Conservation (phyloP, 345 rosid genomes). For the Rhizophora apiculata region DNA sequence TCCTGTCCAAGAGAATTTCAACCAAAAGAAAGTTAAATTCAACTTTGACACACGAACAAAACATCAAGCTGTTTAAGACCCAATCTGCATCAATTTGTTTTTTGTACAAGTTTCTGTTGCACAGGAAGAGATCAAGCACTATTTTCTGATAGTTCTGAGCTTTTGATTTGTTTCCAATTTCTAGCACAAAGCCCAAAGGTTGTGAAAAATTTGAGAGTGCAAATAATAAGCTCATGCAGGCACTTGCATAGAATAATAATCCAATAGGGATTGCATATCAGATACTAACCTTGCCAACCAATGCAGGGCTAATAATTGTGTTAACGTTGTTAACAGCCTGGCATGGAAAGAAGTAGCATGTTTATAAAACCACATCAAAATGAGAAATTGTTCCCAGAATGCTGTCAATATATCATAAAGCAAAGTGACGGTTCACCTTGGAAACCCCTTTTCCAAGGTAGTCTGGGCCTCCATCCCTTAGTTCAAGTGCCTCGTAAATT, state of each 20-base stretch:
- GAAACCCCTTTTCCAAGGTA: slow-evolving; percentile 73
- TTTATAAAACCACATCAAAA: neutral
- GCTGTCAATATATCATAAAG: neutral
- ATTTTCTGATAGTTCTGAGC: no score
- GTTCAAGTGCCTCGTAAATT: slow-evolving; percentile 59
- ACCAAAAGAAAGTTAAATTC: neutral
- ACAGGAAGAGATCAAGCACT: no score
- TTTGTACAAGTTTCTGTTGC: neutral
- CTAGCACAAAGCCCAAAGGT: no score
- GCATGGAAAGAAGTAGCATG: slow-evolving; percentile 6
- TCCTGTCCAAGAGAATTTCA: slow-evolving; percentile 30
- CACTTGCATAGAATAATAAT: neutral
- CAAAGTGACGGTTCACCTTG: slow-evolving; percentile 33
- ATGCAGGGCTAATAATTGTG: slow-evolving; percentile 54
- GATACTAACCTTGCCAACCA: slow-evolving; percentile 56
- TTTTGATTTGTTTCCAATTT: no score
- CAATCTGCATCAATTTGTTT: neutral
- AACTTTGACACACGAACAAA: neutral
- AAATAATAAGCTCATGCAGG: no score
- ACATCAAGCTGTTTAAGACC: neutral
- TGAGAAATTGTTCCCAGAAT: neutral
- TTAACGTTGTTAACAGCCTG: slow-evolving; percentile 66
- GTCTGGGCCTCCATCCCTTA: slow-evolving; percentile 66
- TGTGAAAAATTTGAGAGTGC: no score
- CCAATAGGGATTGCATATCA: neutral